A percentile compares a stretch with the other conserved stretches of the same genome.
These are phyloP conservation scores for Silene uniflora DNA, from an alignment of 148 eudicot genomes.

Conservation along the genomic window DNA sequence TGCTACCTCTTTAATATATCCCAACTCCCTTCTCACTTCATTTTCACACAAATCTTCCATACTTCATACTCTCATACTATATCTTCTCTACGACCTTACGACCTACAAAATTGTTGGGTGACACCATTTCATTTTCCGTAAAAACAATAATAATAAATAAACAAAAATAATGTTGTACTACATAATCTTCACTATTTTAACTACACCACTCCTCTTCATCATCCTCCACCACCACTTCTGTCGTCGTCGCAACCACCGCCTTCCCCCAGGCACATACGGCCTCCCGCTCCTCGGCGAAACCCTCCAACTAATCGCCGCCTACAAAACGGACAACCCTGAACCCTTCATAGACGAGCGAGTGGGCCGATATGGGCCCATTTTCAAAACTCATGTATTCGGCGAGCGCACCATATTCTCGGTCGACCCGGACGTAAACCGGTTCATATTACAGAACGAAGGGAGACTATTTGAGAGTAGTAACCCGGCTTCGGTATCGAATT, in stretches of 20 bases:
- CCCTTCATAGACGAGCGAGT: constrained; percentile 81
- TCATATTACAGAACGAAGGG: constrained; percentile 80
- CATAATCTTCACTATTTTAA: neutral
- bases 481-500: constrained; percentile 72
- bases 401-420: constrained; percentile 80
- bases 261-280: constrained; percentile 77
- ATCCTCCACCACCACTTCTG: constrained; percentile 31
- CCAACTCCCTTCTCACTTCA: no score
- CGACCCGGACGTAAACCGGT: constrained; percentile 82
- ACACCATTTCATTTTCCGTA: neutral
- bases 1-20: no score
- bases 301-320: constrained; percentile 86
- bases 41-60: no score
- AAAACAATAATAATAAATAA: neutral
- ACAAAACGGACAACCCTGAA: constrained; percentile 84
- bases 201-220: constrained; percentile 20
- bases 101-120: neutral
- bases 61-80: no score
- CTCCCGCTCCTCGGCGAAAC: constrained; percentile 87
- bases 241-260: constrained; percentile 37
- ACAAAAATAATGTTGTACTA: neutral
- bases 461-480: constrained; percentile 80
- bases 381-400: constrained; percentile 83
- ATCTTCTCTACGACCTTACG: no score
- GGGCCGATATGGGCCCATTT: constrained; percentile 55